Conservation (phyloP, 2,329 filamentous ascomycete species). For the Fusarium begoniae region DNA sequence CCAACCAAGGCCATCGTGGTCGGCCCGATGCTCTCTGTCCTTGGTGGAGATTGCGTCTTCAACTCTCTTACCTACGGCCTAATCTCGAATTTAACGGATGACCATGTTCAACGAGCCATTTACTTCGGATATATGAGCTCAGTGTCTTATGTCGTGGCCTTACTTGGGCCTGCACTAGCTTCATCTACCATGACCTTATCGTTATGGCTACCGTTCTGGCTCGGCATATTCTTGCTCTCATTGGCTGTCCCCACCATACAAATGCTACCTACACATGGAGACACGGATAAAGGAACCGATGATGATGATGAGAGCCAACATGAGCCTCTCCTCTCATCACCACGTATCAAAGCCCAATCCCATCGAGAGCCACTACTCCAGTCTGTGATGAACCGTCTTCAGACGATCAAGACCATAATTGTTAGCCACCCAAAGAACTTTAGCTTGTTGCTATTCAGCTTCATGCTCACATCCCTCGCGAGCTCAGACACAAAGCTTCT, state of each 20-base stretch:
- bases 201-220: constrained; percentile 55
- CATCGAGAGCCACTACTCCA: constrained; percentile 19
- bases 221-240: constrained; percentile 27
- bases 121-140: constrained; percentile 63
- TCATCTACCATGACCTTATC: constrained; percentile 55
- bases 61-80: constrained; percentile 59
- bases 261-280: constrained; percentile 8
- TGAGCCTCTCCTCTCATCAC: constrained; percentile 52
- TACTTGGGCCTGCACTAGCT: constrained; percentile 57
- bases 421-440: constrained; percentile 54
- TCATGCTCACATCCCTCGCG: constrained; percentile 59
- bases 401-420: constrained; percentile 47
- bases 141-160: constrained; percentile 56
- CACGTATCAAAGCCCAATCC: constrained; percentile 49
- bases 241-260: constrained; percentile 29
- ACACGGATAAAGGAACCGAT: background rate
- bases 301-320: constrained; percentile 45
- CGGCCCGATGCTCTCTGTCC: constrained; percentile 54
- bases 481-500: constrained; percentile 62
- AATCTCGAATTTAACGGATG: constrained; percentile 55
- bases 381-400: constrained; percentile 33
- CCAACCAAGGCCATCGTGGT: constrained; percentile 48
- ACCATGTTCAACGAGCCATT: constrained; percentile 56
- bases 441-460: constrained; percentile 53
- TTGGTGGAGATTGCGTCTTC: constrained; percentile 62